Percentiles rank a stretch among this genome's conserved stretches.
Conservation (phyloP, 192 early-diverging fungal genomes). For the Allomyces macrogynus region DNA sequence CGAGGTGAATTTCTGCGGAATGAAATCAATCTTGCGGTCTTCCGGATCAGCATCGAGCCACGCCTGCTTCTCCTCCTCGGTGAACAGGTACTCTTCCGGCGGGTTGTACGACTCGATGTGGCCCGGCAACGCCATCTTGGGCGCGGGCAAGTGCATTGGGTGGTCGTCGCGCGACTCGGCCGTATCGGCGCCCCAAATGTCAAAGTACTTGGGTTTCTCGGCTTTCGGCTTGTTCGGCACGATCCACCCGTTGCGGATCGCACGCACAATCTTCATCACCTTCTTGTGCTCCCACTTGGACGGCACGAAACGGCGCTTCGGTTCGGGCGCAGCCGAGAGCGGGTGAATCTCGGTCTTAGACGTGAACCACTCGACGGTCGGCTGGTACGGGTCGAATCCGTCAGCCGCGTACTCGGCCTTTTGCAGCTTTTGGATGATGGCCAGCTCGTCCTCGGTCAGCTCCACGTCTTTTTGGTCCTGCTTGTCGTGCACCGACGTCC, state of each 20-base stretch:
- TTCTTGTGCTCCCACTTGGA: slow-evolving; percentile 85
- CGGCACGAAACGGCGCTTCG: slow-evolving; percentile 85
- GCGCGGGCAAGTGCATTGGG: slow-evolving; percentile 66
- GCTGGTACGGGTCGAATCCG: slow-evolving; percentile 76
- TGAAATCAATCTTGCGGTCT: slow-evolving; percentile 38
- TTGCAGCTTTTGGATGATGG: slow-evolving; percentile 79
- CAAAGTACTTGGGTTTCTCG: slow-evolving; percentile 54
- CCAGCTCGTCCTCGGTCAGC: slow-evolving; percentile 73
- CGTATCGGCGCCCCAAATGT: slow-evolving; percentile 65
- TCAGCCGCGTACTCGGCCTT: slow-evolving; percentile 59
- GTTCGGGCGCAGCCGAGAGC: slow-evolving; percentile 73
- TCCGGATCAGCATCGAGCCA: slow-evolving; percentile 66
- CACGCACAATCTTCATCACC: slow-evolving; percentile 94
- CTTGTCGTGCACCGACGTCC: slow-evolving; percentile 70
- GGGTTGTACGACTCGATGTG: slow-evolving; percentile 96
- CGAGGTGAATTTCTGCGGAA: slow-evolving; percentile 34
- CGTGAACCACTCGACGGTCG: slow-evolving; percentile 89
- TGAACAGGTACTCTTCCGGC: slow-evolving; percentile 77
- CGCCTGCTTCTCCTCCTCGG: slow-evolving; percentile 52
- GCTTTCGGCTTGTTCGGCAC: slow-evolving; percentile 32
- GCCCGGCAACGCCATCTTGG: slow-evolving; percentile 67
- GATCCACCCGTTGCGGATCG: slow-evolving; percentile 74
- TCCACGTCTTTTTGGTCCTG: slow-evolving; percentile 60
- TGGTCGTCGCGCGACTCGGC: slow-evolving; percentile 32
- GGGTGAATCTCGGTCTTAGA: slow-evolving; percentile 60